These are phyloP conservation scores for Crithidia brevicula DNA, from an alignment of 208 protist genomes.

Conservation along the genomic window DNA sequence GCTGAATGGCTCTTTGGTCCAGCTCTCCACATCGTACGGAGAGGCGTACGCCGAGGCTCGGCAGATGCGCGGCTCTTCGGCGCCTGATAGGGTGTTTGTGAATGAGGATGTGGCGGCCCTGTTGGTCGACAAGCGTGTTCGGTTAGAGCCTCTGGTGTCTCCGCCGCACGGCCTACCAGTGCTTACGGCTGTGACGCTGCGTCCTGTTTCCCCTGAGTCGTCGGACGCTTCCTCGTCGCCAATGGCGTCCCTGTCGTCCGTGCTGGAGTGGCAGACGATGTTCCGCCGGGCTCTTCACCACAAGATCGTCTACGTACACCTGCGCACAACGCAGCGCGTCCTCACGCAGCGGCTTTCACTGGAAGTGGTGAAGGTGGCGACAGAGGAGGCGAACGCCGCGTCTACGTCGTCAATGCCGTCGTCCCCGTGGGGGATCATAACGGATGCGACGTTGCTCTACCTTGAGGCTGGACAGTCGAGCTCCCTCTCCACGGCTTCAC, in stretches of 20 bases:
- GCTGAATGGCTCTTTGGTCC: constrained; percentile 18
- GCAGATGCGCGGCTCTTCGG: constrained; percentile 3
- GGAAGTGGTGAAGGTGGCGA: constrained; percentile 34
- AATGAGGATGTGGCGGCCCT: constrained; percentile 34
- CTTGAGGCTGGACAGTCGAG: background rate
- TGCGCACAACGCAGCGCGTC: constrained; percentile 38
- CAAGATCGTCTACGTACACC: constrained; percentile 35
- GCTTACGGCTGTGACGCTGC: constrained; percentile 19
- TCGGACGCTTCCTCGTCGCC: background rate
- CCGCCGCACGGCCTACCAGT: constrained; percentile 12
- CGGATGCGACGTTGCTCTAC: constrained; percentile 32
- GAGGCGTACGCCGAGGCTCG: constrained; percentile 29
- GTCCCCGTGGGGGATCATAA: constrained; percentile 29
- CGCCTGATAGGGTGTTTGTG: constrained; percentile 17
- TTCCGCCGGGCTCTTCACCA: constrained; percentile 45
- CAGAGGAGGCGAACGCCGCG: background rate
- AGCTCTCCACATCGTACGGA: constrained; percentile 16
- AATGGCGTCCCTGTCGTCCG: constrained; percentile 10
- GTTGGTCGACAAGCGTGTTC: constrained; percentile 24
- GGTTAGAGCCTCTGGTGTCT: constrained; percentile 6
- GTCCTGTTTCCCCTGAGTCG: constrained; percentile 8
- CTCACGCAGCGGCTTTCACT: constrained; percentile 32
- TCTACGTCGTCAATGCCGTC: background rate
- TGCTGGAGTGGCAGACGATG: constrained; percentile 35
- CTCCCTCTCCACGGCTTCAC: background rate